Percentiles rank a stretch among this genome's conserved stretches.
phyloP scores from a whole-genome alignment of 176 grass and related monocot species.

The Coix lacrymajobi region DNA sequence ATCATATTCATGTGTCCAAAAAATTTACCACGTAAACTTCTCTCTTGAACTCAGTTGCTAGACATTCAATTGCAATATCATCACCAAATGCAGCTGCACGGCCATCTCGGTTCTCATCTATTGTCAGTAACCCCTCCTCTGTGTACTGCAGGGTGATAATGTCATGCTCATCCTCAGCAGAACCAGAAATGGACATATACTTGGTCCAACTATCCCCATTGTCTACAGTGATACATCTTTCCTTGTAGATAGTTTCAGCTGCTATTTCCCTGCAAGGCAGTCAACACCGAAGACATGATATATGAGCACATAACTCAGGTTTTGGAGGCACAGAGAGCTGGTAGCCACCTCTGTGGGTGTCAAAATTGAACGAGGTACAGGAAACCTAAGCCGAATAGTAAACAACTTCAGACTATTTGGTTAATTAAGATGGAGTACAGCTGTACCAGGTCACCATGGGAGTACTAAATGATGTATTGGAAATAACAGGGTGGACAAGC shows the following conservation, averaged over 20 bases:
- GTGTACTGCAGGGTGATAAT: constrained; percentile 97
- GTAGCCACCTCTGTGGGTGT: neutral
- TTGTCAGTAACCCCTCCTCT: constrained; percentile 78
- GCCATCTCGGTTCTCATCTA: constrained; percentile 82
- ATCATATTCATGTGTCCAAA: neutral
- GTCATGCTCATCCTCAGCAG: constrained; percentile 69
- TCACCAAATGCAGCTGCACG: constrained; percentile 91
- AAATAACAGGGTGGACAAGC: neutral
- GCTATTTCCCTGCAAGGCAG: constrained; percentile 60
- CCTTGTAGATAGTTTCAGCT: constrained; percentile 87
- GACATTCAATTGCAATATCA: constrained; percentile 92
- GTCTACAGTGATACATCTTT: constrained; percentile 64
- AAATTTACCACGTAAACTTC: constrained; percentile 83
- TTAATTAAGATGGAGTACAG: constrained; percentile 12
- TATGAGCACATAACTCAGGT: neutral
- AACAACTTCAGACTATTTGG: constrained; percentile 4
- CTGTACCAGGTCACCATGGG: neutral
- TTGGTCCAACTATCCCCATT: constrained; percentile 82
- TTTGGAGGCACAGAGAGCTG: neutral
- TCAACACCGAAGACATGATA: neutral
- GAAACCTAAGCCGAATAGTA: neutral
- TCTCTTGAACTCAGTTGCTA: constrained; percentile 88
- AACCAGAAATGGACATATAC: constrained; percentile 95
- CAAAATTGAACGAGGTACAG: neutral
- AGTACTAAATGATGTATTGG: neutral